Evolutionary conservation across 371 early-diverging fungal species (phyloP).

Genomic region (Rhizopus sp.): DNA sequence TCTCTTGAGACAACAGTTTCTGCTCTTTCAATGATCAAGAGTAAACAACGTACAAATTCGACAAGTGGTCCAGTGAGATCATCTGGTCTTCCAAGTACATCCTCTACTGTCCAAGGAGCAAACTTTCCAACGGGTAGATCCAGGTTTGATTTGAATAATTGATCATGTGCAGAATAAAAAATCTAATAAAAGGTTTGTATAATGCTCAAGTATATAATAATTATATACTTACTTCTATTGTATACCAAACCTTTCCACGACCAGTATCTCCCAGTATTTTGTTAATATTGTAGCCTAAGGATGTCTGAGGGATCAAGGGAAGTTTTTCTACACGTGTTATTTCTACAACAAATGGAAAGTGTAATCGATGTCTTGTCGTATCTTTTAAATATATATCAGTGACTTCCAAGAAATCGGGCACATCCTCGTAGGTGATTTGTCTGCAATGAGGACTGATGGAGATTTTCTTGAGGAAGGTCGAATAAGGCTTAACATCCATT

Average conservation of each 20-base stretch:
- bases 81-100: constrained; percentile 30
- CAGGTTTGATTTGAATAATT: constrained; percentile 36
- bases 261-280: constrained; percentile 46
- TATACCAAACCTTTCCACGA: constrained; percentile 45
- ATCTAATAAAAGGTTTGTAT: constrained; percentile 11
- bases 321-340: constrained; percentile 48
- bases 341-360: constrained; percentile 53
- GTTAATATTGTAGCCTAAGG: constrained; percentile 27
- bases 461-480: constrained; percentile 49
- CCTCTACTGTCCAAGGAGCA: constrained; percentile 48
- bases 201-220: not conserved
- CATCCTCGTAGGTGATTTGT: constrained; percentile 47
- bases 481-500: constrained; percentile 51
- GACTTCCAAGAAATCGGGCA: constrained; percentile 49
- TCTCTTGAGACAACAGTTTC: constrained; percentile 6
- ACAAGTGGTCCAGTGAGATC: constrained; percentile 25
- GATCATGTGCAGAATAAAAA: constrained; percentile 31
- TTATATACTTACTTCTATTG: constrained; percentile 33
- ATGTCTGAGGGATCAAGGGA: constrained; percentile 29
- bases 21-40: constrained; percentile 36
- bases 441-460: constrained; percentile 33
- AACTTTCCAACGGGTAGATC: constrained; percentile 40
- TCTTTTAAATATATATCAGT: constrained; percentile 39
- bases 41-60: constrained; percentile 40
- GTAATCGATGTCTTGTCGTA: constrained; percentile 41